Evolutionary conservation across 1,284 basidiomycete species (phyloP), one percentile per base, ranked within the genome.

Genomic region (Pyrrhoderma noxium): DNA sequence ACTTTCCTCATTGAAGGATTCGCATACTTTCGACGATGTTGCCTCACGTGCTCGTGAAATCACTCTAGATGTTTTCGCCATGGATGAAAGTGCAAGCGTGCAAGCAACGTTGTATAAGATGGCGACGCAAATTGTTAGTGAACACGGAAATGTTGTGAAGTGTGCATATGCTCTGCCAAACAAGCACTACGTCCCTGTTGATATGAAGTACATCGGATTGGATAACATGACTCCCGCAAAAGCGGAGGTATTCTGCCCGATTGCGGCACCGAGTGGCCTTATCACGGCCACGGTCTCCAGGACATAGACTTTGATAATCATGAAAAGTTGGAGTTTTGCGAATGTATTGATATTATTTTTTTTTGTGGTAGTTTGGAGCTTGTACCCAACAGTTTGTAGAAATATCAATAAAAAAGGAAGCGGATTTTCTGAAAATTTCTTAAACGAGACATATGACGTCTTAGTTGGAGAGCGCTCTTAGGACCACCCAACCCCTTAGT

Each of bases 101-200:
- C 61, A 92, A 83, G 92, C 93, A 11, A 95, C 92, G 42, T 72
- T 94, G 53, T 96, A 86, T 77, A 89, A 87, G 67, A 96, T 96
- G 81, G 88, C 77, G 0, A 77, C 87, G 58, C 74, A 75, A 4
- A 76, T 96, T 56, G 70, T 95, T 25, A 66, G 67, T 4, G 77
- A 85, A 63, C 87, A 91, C 63, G 64, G 65, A 19, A 72, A 73
- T 2, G 75, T 96, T 18, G 64, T 74, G 44, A 69, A 69, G 8
- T 85, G 91, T 37, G 74, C 76, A 23, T 96, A 94, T 69, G 70
- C 73, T 45, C 74, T 96, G 25, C 94, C 94, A 8, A 98, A 98
- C 77, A 94, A 93, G 70, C 93, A 95, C 65, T 95, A 93, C 66
- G 79, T 95, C 60, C 86, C 85, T 0, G 84, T 89, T 47, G 80